A percentile compares a stretch with the other conserved stretches of the same genome.
Evolutionary conservation across 768 basidiomycete species (phyloP).

Genomic region (Porphyrellus cyaneotinctus): DNA sequence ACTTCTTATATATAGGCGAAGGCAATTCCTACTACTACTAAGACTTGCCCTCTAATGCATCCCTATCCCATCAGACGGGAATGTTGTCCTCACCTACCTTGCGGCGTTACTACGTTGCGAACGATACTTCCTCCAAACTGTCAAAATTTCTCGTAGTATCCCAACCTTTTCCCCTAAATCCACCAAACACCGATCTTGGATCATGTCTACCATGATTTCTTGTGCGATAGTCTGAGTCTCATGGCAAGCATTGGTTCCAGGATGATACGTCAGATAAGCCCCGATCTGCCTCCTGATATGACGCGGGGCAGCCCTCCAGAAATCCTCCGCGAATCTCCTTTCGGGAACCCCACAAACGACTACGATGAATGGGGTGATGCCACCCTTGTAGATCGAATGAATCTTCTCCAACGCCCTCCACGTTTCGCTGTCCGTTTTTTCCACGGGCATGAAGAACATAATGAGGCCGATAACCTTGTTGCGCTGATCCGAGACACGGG

Average conservation of each 20-base stretch:
- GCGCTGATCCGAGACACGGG: background rate
- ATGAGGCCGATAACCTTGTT: slow-evolving; percentile 12
- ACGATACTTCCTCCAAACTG: slow-evolving; percentile 19
- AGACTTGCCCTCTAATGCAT: background rate
- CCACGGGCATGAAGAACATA: slow-evolving; percentile 13
- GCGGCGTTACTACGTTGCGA: slow-evolving; percentile 2
- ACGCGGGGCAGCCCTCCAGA: slow-evolving; percentile 9
- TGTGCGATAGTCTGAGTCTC: slow-evolving; percentile 11
- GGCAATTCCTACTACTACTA: background rate
- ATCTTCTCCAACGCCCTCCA: slow-evolving; percentile 16
- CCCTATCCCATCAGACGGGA: background rate
- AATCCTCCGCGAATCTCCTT: slow-evolving; percentile 7
- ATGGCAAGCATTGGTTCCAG: slow-evolving; percentile 3
- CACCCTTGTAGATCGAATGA: slow-evolving; percentile 9
- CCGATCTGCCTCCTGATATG: slow-evolving; percentile 9
- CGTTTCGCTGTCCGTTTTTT: slow-evolving; percentile 2
- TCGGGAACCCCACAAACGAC: slow-evolving; percentile 9
- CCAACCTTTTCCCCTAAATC: slow-evolving; percentile 18
- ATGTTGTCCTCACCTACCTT: background rate
- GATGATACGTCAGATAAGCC: slow-evolving; percentile 10
- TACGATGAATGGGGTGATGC: slow-evolving; percentile 17
- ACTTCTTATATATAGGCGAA: background rate
- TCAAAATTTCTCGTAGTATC: slow-evolving; percentile 12
- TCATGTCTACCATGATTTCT: slow-evolving; percentile 9
- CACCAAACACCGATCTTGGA: slow-evolving; percentile 10